Evolutionary conservation across 345 rosid genomes (phyloP).

Genomic region (Heritiera littoralis): DNA sequence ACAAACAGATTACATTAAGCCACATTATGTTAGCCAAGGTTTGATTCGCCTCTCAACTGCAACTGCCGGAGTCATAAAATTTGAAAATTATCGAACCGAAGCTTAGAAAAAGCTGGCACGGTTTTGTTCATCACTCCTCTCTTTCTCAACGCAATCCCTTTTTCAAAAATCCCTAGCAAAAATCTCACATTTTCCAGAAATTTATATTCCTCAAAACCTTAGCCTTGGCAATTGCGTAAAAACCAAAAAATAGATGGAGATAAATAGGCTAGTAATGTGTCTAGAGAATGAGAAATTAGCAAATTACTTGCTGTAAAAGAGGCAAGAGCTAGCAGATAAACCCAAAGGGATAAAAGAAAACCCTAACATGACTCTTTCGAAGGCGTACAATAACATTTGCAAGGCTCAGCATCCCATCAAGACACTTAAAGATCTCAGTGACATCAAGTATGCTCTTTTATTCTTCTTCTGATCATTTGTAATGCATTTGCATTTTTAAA

Average conservation of each 20-base stretch:
- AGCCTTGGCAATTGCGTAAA: background rate
- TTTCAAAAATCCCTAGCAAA: background rate
- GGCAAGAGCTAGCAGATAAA: conserved; percentile 59
- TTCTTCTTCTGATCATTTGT: background rate
- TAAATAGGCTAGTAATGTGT: conserved; percentile 47
- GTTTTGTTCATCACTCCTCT: conserved; percentile 16
- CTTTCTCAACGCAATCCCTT: background rate
- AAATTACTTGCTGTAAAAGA: conserved; percentile 56
- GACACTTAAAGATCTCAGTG: conserved; percentile 74
- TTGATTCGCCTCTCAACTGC: too few species aligned
- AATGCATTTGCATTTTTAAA: background rate
- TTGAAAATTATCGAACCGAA: background rate
- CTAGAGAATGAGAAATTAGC: conserved; percentile 64
- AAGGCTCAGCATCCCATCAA: conserved; percentile 48
- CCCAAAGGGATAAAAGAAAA: conserved; percentile 81
- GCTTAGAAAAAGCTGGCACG: conserved; percentile 24
- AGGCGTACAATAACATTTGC: conserved; percentile 60
- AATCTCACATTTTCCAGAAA: background rate
- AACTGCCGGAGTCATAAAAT: too few species aligned
- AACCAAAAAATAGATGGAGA: conserved; percentile 45
- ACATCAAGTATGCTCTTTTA: conserved; percentile 58
- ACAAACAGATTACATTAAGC: background rate
- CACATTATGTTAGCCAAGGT: too few species aligned
- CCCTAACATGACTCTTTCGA: conserved; percentile 52
- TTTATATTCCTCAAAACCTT: background rate